Conservation (phyloP, 2,329 filamentous ascomycete genomes). For the Claviceps capensis region DNA sequence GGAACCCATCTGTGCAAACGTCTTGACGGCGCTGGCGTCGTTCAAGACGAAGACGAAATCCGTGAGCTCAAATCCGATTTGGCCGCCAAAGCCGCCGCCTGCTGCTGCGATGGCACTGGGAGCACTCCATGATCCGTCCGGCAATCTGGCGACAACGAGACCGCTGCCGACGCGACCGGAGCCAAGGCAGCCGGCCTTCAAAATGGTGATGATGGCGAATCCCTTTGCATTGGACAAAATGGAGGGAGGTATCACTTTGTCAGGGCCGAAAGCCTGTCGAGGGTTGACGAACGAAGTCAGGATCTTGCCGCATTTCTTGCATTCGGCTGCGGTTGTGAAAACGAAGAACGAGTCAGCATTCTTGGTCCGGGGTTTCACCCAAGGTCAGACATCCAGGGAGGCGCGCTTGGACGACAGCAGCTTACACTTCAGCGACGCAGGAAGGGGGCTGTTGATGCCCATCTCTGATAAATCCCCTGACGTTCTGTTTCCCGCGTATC, state of each 20-base stretch:
- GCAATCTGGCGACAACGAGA: conserved; percentile 65
- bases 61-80: conserved; percentile 78
- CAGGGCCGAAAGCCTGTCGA: conserved; percentile 81
- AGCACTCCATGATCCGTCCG: conserved; percentile 68
- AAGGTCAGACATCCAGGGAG: not conserved
- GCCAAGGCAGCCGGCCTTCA: conserved; percentile 78
- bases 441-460: conserved; percentile 54
- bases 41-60: conserved; percentile 99
- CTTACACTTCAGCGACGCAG: conserved; percentile 56
- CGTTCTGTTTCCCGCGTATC: not conserved
- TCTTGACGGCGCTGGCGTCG: conserved; percentile 75
- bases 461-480: conserved; percentile 21
- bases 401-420: conserved; percentile 11
- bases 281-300: conserved; percentile 90
- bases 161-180: conserved; percentile 72
- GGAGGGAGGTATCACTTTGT: conserved; percentile 89
- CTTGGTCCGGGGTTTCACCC: not conserved
- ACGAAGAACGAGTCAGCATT: not conserved
- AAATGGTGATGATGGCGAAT: conserved; percentile 72
- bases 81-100: conserved; percentile 71
- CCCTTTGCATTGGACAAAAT: conserved; percentile 88
- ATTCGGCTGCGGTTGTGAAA: conserved; percentile 56
- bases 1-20: conserved; percentile 84
- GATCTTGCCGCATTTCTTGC: conserved; percentile 94
- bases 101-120: conserved; percentile 70